Base-by-base conservation (phyloP, 345 rosid genomes). In the Salix dunnii region DNA sequence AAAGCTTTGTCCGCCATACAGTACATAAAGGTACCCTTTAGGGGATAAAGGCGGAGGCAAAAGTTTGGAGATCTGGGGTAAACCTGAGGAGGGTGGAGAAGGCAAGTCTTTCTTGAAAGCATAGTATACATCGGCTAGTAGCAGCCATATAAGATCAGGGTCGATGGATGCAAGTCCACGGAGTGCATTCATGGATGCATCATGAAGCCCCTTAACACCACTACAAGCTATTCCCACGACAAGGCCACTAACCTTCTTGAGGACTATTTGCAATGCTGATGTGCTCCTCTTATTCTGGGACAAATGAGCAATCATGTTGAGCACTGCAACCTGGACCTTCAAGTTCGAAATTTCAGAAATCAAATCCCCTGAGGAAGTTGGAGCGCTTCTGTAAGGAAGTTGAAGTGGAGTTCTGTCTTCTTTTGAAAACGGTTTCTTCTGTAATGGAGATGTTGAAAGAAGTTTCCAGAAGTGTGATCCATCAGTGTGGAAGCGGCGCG, bases 101-200 rank as follows among this genome's bases (percentile, higher is more conserved):
- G 92, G 92, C 48, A 78, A 21, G 64, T 84, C 81, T 70, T 78
- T 86, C 85, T 86, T 87, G 78, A 83, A 35, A 30, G 96, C 80
- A 84, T 82, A 93, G 76, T 93, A 91, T 55, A 93, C 91, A 74
- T 96, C 99, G 0, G 96, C 93, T 74, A 96, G 76, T 63, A 93
- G 92, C 78, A 96, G 87, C 98, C 99, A 91, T 25, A 95, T 83
- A 48, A 96, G 94, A 85, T 96, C 99, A 36, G 98, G 85, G 81
- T 96, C 98, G 3, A 96, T 77, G 30, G 85, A 81, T 20, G 96
- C 93, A 48, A 96, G 93, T 71, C 93, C 99, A 28, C 58, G 77
- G 72, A 96, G 74, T 1, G 99, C 97, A 72, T 88, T 89, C 66
- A 91, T 62, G 17, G 92, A 86, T 7, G 96, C 89, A 81, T 91